Evolutionary conservation across 306 rosid species (phyloP).

Genomic region (Trifolium repens): DNA sequence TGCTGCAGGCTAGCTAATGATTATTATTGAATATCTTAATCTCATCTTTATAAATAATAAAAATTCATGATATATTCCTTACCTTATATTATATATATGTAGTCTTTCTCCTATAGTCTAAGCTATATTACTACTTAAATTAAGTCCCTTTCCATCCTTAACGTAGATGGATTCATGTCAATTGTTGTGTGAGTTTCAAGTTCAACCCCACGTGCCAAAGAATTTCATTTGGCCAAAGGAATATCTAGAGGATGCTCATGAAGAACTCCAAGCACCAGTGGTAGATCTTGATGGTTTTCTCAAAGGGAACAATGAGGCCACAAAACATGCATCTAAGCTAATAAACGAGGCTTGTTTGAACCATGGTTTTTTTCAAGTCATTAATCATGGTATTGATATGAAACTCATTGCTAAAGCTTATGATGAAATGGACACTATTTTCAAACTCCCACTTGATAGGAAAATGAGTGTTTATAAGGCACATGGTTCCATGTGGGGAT

Average conservation of each 20-base stretch:
- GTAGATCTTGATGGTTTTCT: conserved; percentile 68
- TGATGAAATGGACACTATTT: conserved; percentile 52
- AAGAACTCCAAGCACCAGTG: conserved; percentile 55
- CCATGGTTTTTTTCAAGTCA: conserved; percentile 83
- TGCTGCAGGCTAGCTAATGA: not conserved
- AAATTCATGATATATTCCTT: too few relatives aligned
- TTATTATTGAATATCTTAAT: not conserved
- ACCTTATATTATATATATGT: not conserved
- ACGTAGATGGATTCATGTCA: conserved; percentile 43
- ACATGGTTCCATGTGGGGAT: conserved; percentile 57
- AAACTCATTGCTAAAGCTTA: conserved; percentile 50
- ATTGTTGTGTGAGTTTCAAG: conserved; percentile 22
- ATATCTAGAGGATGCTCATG: conserved; percentile 46
- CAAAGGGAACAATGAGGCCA: conserved; percentile 53
- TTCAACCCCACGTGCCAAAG: conserved; percentile 42
- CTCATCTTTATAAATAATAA: too few relatives aligned
- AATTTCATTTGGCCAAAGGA: conserved; percentile 68
- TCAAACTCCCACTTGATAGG: conserved; percentile 54
- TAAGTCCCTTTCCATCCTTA: not conserved
- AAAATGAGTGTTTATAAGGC: conserved; percentile 43
- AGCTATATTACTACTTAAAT: not conserved
- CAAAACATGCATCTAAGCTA: conserved; percentile 46
- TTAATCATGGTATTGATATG: conserved; percentile 67
- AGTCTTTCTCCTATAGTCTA: not conserved
- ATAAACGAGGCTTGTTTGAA: conserved; percentile 53